A percentile compares a stretch with the other conserved stretches of the same genome.
phyloP scores from a whole-genome alignment of 345 rosid species.

The Corchorus olitorius region DNA sequence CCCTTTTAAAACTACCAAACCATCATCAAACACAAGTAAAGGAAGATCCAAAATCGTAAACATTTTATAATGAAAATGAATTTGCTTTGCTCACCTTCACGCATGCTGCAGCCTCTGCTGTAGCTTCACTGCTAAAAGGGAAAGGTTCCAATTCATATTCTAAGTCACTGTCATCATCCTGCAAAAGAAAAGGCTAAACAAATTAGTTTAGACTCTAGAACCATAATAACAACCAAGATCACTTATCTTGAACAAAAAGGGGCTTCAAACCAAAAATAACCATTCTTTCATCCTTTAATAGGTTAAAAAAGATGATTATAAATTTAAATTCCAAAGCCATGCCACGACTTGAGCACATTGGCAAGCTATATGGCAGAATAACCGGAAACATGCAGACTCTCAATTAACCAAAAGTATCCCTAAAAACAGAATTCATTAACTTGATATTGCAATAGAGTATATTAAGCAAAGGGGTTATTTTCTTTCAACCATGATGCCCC shows the following conservation, averaged over 20 bases:
- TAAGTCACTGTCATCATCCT: conserved; percentile 94
- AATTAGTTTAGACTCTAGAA: neutral
- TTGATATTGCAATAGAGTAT: neutral
- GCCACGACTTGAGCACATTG: neutral
- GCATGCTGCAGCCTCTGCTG: conserved; percentile 81
- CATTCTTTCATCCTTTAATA: neutral
- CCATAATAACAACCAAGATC: conserved; percentile 1
- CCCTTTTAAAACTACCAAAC: neutral
- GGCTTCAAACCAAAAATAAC: neutral
- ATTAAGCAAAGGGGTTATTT: neutral
- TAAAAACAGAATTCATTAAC: neutral
- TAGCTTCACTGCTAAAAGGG: conserved; percentile 65
- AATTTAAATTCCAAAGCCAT: neutral
- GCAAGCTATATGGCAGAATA: neutral
- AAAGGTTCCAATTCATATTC: conserved; percentile 86
- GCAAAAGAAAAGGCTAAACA: conserved; percentile 26
- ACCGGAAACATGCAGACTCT: neutral
- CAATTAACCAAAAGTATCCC: neutral
- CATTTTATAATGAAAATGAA: neutral
- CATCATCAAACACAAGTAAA: neutral
- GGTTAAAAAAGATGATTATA: neutral
- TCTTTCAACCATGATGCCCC: too few species aligned
- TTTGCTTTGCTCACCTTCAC: conserved; percentile 59
- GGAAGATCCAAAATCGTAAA: neutral
- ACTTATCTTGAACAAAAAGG: conserved; percentile 2